These are phyloP conservation scores for Fulvia fulva DNA, from an alignment of 2,329 filamentous ascomycete species.

Conservation along the genomic window DNA sequence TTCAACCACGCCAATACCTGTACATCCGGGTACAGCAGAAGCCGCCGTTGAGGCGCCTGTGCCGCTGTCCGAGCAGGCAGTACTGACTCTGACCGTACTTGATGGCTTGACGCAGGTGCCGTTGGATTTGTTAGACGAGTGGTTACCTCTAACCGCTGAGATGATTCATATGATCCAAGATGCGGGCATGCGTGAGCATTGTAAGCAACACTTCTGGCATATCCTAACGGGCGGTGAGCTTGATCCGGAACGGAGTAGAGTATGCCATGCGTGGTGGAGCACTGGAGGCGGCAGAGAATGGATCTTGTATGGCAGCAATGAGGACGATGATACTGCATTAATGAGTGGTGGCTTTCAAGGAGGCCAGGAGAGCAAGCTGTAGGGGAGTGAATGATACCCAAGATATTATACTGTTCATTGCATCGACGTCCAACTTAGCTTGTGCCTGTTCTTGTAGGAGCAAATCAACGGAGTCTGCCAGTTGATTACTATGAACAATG, in stretches of 20 bases:
- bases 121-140: conserved; percentile 68
- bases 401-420: no score
- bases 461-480: no score
- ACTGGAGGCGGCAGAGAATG: conserved; percentile 56
- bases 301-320: conserved; percentile 46
- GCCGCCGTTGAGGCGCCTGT: conserved; percentile 19
- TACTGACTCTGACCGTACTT: conserved; percentile 70
- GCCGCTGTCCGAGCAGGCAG: conserved; percentile 70
- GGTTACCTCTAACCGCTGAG: conserved; percentile 69
- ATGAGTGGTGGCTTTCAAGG: conserved; percentile 52
- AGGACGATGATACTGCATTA: conserved; percentile 29
- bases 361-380: conserved; percentile 16
- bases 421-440: no score
- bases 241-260: conserved; percentile 76
- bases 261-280: conserved; percentile 85
- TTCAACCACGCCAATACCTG: conserved; percentile 41
- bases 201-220: conserved; percentile 72
- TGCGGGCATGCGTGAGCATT: conserved; percentile 57
- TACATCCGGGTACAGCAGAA: conserved; percentile 37
- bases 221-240: conserved; percentile 75
- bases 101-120: conserved; percentile 74
- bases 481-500: no score
- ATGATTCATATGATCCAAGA: conserved; percentile 64
- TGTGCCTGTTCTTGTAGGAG: no score
- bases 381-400: conserved; percentile 1